Percentiles rank a stretch among this genome's conserved stretches.
Evolutionary conservation across 2,329 filamentous ascomycete genomes (phyloP).

Genomic region (Clonostachys chloroleuca): DNA sequence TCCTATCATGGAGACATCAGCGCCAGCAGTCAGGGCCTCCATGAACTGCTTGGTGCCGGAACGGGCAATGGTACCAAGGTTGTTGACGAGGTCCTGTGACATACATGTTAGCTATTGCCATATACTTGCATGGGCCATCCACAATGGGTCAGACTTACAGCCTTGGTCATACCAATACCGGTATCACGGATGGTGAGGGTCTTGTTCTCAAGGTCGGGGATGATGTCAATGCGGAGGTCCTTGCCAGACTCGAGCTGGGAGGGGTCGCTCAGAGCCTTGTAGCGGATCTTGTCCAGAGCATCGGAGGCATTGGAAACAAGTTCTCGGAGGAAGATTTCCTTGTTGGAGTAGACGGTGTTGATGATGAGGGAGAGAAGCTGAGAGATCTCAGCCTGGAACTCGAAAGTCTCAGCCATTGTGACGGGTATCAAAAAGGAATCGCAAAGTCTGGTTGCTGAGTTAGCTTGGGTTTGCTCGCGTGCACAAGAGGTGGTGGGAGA

Average conservation of each 20-base stretch:
- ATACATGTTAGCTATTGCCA: background rate
- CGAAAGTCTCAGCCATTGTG: slow-evolving; percentile 95
- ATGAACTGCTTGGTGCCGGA: slow-evolving; percentile 99
- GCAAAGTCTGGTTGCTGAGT: slow-evolving; percentile 8
- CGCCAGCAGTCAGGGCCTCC: slow-evolving; percentile 97
- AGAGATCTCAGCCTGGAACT: slow-evolving; percentile 99
- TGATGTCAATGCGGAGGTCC: slow-evolving; percentile 98
- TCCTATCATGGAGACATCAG: slow-evolving; percentile 99
- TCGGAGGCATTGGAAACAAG: slow-evolving; percentile 97
- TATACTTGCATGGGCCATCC: slow-evolving; percentile 3
- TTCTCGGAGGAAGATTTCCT: slow-evolving; percentile 99
- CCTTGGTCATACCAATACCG: slow-evolving; percentile 99
- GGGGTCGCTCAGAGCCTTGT: slow-evolving; percentile 95
- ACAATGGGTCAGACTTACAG: slow-evolving; percentile 58
- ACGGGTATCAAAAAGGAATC: slow-evolving; percentile 33
- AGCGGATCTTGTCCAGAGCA: slow-evolving; percentile 99
- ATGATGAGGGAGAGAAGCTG: slow-evolving; percentile 99
- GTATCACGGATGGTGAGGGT: slow-evolving; percentile 96
- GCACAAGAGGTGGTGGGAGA: slow-evolving; percentile 2
- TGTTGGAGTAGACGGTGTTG: slow-evolving; percentile 99
- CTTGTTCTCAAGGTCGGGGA: slow-evolving; percentile 96
- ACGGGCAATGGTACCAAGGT: slow-evolving; percentile 98
- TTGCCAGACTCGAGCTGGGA: slow-evolving; percentile 96
- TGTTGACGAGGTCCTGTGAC: slow-evolving; percentile 91
- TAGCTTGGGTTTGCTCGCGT: background rate